These are phyloP conservation scores for Gnomoniopsis smithogilvyi DNA, from an alignment of 2,329 filamentous ascomycete genomes.

Conservation along the genomic window DNA sequence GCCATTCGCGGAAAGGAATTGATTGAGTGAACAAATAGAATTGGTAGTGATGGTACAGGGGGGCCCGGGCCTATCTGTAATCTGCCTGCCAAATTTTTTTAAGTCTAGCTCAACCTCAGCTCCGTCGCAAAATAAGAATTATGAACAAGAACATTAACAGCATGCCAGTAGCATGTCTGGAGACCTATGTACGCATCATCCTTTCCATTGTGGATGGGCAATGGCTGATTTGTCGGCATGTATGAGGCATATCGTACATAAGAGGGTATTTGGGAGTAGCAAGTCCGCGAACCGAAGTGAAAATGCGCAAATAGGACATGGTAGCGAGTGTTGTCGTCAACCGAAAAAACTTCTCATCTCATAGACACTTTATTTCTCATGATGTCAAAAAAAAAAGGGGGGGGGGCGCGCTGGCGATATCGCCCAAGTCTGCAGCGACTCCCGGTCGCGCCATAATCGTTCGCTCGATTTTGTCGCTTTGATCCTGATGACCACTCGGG, in stretches of 20 bases:
- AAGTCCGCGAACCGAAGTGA: background rate
- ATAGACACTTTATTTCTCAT: slow-evolving; percentile 12
- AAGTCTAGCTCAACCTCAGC: slow-evolving; percentile 2
- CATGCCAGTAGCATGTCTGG: slow-evolving; percentile 14
- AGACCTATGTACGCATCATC: slow-evolving; percentile 6
- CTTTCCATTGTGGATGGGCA: slow-evolving; percentile 4
- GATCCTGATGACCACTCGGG: background rate
- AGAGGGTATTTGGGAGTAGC: slow-evolving; percentile 7
- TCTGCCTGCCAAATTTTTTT: background rate
- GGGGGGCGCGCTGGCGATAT: background rate
- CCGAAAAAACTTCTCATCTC: slow-evolving; percentile 12
- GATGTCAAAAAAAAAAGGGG: slow-evolving; percentile 5
- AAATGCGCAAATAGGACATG: slow-evolving; percentile 1
- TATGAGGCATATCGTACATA: slow-evolving; percentile 4
- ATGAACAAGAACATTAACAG: slow-evolving; percentile 17
- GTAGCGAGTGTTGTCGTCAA: slow-evolving; percentile 15
- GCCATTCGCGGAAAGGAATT: background rate
- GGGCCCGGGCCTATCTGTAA: slow-evolving; percentile 3
- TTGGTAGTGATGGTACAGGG: slow-evolving; percentile 13
- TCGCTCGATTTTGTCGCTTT: background rate
- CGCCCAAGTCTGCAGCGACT: background rate
- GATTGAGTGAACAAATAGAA: background rate
- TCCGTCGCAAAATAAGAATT: slow-evolving; percentile 9
- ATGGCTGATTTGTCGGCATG: background rate
- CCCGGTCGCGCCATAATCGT: background rate